Evolutionary conservation across 192 early-diverging fungal genomes (phyloP).

Genomic region (Paraglomus brasilianum): DNA sequence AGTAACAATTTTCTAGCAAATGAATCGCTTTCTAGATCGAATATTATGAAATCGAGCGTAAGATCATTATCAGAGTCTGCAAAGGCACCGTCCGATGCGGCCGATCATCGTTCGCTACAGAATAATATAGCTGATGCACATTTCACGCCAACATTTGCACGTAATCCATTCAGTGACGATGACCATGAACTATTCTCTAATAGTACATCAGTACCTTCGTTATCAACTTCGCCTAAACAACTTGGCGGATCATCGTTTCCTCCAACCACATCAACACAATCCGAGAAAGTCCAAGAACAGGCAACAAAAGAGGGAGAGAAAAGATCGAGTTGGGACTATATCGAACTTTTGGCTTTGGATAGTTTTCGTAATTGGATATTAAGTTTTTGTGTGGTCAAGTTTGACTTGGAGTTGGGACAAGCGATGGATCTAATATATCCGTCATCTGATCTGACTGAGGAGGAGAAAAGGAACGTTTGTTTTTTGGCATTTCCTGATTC

Average conservation of each 20-base stretch:
- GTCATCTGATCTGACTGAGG: conserved; percentile 60
- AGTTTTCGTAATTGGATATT: conserved; percentile 65
- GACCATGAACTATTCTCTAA: conserved; percentile 22
- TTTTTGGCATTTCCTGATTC: conserved; percentile 81
- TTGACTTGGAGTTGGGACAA: conserved; percentile 82
- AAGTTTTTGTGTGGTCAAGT: conserved; percentile 75
- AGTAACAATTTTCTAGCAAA: neutral
- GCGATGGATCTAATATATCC: conserved; percentile 73
- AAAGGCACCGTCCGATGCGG: neutral
- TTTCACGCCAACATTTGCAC: conserved; percentile 1
- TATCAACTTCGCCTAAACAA: neutral
- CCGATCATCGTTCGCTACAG: neutral
- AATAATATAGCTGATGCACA: neutral
- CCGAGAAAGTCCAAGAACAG: too few species aligned
- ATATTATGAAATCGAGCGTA: neutral
- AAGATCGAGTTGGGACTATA: conserved; percentile 38
- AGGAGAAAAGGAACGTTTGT: conserved; percentile 73
- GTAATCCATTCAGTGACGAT: conserved; percentile 19
- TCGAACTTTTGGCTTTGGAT: conserved; percentile 43
- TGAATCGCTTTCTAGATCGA: neutral
- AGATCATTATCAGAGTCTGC: neutral
- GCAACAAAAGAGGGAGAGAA: too few species aligned
- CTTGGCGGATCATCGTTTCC: neutral
- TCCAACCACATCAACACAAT: neutral
- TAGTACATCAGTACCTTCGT: neutral